Evolutionary conservation across 163 green algal genomes (phyloP), one percentile per base, ranked within the genome.

Genomic region (Smithsoniella earleae): DNA sequence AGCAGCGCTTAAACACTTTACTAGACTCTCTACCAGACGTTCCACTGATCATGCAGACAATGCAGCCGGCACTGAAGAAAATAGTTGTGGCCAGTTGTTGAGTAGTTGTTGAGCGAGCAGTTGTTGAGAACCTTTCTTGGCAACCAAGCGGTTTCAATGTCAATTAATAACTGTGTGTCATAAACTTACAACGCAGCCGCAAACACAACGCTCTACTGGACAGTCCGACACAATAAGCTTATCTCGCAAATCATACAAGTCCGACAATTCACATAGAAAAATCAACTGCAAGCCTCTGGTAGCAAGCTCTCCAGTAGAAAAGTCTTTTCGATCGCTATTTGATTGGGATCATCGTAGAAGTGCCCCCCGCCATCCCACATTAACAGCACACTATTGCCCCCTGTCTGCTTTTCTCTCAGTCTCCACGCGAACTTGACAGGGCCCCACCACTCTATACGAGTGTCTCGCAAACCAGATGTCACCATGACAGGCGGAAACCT

Each of bases 401-500:
- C 58, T 33, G 38, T 30, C 58, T 69, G 58, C 30, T 69, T 30
- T 34, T 30, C 58, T 4, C 58, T 30, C 58, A 69, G 20, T 16
- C 58, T 30, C 58, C 58, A 69, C 2, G 58, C 58, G 25, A 43
- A 84, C 66, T 83, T 85, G 2, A 83, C 46, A 31, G 77, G 77
- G 1, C 76, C 79, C 78, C 81, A 85, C 43, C 38, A 79, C 22
- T 82, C 82, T 52, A 88, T 82, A 28, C 82, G 64, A 5, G 66
- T 30, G 46, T 88, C 83, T 0, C 36, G 33, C 16, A 76, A 45
- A 5, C 66, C 75, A 46, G 46, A 77, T 5, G 77, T 81, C 22
- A 89, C 77, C 63, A 89, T 73, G 46, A 82, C 66, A 3, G 75
- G 46, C 2, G 83, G 83, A 43, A 77, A 76, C n/a, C 58, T 69